phyloP scores from a whole-genome alignment of 352 stramenopile species.

The Phytopythium mirpurense region DNA sequence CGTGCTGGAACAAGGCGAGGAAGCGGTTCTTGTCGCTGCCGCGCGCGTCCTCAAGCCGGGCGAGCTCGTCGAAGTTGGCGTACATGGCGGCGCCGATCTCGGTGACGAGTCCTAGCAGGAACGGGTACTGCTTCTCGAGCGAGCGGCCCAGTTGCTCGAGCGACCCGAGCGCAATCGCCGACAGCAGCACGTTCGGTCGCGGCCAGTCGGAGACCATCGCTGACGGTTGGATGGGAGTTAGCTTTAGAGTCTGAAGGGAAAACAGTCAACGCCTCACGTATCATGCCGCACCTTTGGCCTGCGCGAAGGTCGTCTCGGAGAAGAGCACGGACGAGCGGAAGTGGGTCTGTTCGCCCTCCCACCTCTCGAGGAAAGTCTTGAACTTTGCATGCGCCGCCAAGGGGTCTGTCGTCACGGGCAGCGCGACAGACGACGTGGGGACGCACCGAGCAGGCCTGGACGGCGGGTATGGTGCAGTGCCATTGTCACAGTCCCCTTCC shows the following conservation, averaged over 20 bases:
- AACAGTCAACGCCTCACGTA: not conserved
- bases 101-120: slow-evolving; percentile 32
- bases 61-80: slow-evolving; percentile 31
- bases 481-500: not conserved
- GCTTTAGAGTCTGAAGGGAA: not conserved
- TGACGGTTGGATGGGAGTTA: slow-evolving; percentile 4
- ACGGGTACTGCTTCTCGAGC: slow-evolving; percentile 43
- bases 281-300: slow-evolving; percentile 42
- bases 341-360: slow-evolving; percentile 33
- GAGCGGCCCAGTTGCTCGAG: slow-evolving; percentile 40
- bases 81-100: slow-evolving; percentile 35
- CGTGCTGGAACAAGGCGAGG: slow-evolving; percentile 44
- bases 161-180: slow-evolving; percentile 39
- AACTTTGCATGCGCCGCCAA: slow-evolving; percentile 32
- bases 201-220: slow-evolving; percentile 37
- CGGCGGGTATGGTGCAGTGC: not conserved
- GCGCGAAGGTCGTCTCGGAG: slow-evolving; percentile 51
- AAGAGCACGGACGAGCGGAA: slow-evolving; percentile 62
- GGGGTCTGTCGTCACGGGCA: slow-evolving; percentile 15
- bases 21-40: slow-evolving; percentile 18
- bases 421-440: not conserved
- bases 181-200: slow-evolving; percentile 47
- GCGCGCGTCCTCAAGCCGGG: slow-evolving; percentile 5
- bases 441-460: not conserved
- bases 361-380: slow-evolving; percentile 43